Evolutionary conservation across 106 monocot genomes (phyloP).

Genomic region (Dioscorea alata): DNA sequence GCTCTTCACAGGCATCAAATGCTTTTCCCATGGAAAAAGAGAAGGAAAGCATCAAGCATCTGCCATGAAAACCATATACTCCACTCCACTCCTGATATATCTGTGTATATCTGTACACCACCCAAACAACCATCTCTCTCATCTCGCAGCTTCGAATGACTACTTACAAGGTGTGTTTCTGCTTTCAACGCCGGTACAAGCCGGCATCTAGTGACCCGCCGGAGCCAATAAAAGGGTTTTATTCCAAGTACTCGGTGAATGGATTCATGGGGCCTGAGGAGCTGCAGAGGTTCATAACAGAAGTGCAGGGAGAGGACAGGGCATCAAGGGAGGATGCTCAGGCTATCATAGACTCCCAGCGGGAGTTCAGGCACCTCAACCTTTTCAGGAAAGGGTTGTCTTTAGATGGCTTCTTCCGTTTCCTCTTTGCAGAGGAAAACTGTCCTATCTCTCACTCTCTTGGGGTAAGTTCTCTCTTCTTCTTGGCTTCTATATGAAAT

Average conservation of each 20-base stretch:
- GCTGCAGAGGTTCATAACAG: constrained; percentile 39
- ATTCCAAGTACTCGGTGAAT: constrained; percentile 31
- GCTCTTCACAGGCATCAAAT: no score
- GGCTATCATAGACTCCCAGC: constrained; percentile 10
- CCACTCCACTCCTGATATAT: background rate
- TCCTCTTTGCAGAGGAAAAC: constrained; percentile 29
- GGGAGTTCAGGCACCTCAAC: constrained; percentile 5
- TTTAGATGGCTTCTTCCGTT: constrained; percentile 36
- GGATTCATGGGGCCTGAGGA: constrained; percentile 40
- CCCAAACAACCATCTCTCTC: background rate
- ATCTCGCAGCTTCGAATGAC: constrained; percentile 19
- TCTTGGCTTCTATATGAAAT: background rate
- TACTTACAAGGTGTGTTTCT: constrained; percentile 46
- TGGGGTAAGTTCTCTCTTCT: background rate
- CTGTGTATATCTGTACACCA: background rate
- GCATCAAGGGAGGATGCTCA: constrained; percentile 16
- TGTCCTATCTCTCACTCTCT: constrained; percentile 4
- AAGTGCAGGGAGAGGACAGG: constrained; percentile 40
- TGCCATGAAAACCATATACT: no score
- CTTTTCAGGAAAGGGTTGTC: constrained; percentile 20
- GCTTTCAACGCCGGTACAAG: constrained; percentile 35
- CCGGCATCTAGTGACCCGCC: constrained; percentile 37
- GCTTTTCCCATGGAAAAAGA: no score
- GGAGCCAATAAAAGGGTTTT: constrained; percentile 36
- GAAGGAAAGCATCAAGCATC: no score